Conservation (phyloP, 83 land plant species). For the Thuja plicata region DNA sequence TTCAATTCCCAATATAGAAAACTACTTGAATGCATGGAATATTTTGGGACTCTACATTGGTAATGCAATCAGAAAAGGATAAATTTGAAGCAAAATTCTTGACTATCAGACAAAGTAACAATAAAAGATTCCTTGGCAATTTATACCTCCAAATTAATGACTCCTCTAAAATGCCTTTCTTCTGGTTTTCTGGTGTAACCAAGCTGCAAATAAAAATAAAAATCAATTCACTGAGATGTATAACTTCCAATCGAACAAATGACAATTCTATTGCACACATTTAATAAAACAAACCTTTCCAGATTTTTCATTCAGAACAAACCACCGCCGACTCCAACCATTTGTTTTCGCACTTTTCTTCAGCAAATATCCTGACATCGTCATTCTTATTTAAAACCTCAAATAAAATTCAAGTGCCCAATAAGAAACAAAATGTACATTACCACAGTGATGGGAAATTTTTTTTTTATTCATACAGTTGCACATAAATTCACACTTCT, state of each 20-base stretch:
- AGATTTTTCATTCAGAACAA: constrained; percentile 95
- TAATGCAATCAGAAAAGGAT: neutral
- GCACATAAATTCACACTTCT: neutral
- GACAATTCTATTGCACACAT: neutral
- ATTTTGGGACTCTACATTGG: neutral
- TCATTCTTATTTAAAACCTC: neutral
- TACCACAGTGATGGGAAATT: neutral
- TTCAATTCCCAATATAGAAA: neutral
- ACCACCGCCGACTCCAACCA: constrained; percentile 95
- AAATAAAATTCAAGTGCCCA: neutral
- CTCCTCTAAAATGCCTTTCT: constrained; percentile 90
- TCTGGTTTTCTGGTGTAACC: constrained; percentile 94
- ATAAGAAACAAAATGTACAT: neutral
- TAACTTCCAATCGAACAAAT: neutral
- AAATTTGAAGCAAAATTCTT: neutral
- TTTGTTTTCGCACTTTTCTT: constrained; percentile 88
- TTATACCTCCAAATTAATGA: constrained; percentile 88
- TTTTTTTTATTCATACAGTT: neutral
- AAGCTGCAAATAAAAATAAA: constrained; percentile 52
- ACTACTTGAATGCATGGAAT: neutral
- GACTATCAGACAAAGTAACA: neutral
- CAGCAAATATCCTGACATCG: constrained; percentile 65
- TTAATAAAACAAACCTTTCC: constrained; percentile 56
- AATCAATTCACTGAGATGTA: neutral
- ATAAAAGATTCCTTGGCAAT: neutral